Evolutionary conservation across 345 rosid species (phyloP), one percentile per base, ranked within the genome.

Genomic region (Eucalyptus viminalis): DNA sequence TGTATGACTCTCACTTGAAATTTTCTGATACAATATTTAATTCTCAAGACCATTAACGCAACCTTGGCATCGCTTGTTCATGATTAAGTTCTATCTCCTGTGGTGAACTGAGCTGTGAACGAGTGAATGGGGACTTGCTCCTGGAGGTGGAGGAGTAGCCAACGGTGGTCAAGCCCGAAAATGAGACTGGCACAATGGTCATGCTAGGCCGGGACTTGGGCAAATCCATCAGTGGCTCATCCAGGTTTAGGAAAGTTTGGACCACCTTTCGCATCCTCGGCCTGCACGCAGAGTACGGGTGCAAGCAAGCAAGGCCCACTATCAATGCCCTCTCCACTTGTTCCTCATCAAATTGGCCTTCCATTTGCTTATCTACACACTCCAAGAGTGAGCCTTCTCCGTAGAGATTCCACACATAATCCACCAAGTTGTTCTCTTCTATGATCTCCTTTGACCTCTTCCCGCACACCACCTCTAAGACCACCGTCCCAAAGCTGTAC

Each of bases 381-480:
- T 89, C 88, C 1, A 92, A 19, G 88, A 93, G 37, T 16, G 53
- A 80, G 58, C 89, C 89, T 62, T 43, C 87, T 25, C 89, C 92
- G 29, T 88, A 88, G 7, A 88, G 89, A 47, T 22, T 90, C 93
- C 94, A 92, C 14, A 91, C 92, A 22, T 80, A 87, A 87, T 93
- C 93, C 54, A 92, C 93, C 49, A 93, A 90, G 86, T 90, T 92
- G 25, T 91, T 91, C 44, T 93, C 93, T 29, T 93, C 93, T 87
- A 90, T 91, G 40, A 90, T 17, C 7, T 90, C 91, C 49, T 80
- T 89, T n/a, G 93, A 90, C 80, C 91, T 87, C 88, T 89, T 91
- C 72, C 94, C 93, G 4, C 91, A 89, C 29, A 90, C 91, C 6
- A 93, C 94, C 90, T 93, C 91, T 6, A 94, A 81, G 6, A 89